Conservation (phyloP, 2,329 filamentous ascomycete genomes). For the Teratosphaeria pseudoeucalypti region DNA sequence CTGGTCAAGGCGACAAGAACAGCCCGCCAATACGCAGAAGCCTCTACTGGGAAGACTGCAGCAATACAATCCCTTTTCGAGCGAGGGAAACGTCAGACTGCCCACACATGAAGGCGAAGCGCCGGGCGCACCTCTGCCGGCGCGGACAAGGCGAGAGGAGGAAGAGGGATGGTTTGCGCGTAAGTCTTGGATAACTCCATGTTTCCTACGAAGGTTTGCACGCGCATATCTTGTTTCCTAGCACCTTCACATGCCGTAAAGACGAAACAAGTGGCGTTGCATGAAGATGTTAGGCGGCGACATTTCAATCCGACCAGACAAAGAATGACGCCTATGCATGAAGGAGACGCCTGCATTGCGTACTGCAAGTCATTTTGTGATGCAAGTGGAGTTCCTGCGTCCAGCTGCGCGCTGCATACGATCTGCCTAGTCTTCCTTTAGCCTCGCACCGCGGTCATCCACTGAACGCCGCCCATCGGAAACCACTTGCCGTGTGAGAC, state of each 20-base stretch:
- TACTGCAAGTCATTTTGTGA: slow-evolving; percentile 3
- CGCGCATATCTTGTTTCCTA: background rate
- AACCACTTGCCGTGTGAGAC: slow-evolving; percentile 20
- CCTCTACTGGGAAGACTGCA: slow-evolving; percentile 74
- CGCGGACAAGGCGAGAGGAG: slow-evolving; percentile 75
- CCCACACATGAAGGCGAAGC: slow-evolving; percentile 68
- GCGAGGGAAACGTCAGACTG: slow-evolving; percentile 78
- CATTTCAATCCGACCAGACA: background rate
- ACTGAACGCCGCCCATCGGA: slow-evolving; percentile 6
- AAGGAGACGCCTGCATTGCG: background rate
- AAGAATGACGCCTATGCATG: background rate
- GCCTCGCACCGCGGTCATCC: background rate
- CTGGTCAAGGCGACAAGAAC: slow-evolving; percentile 76
- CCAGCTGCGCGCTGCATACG: slow-evolving; percentile 6
- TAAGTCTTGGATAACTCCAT: slow-evolving; percentile 48
- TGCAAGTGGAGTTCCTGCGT: slow-evolving; percentile 18
- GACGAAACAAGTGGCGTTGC: background rate
- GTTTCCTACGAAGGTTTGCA: background rate
- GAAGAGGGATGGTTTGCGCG: slow-evolving; percentile 91
- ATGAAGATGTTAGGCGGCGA: background rate
- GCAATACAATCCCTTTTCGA: slow-evolving; percentile 77
- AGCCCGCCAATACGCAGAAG: slow-evolving; percentile 67
- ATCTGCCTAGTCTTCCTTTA: background rate
- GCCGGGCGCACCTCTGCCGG: slow-evolving; percentile 74
- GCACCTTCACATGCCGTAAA: background rate